Base-by-base conservation (phyloP, 176 grass and related monocot genomes). In the Carex parvula region DNA sequence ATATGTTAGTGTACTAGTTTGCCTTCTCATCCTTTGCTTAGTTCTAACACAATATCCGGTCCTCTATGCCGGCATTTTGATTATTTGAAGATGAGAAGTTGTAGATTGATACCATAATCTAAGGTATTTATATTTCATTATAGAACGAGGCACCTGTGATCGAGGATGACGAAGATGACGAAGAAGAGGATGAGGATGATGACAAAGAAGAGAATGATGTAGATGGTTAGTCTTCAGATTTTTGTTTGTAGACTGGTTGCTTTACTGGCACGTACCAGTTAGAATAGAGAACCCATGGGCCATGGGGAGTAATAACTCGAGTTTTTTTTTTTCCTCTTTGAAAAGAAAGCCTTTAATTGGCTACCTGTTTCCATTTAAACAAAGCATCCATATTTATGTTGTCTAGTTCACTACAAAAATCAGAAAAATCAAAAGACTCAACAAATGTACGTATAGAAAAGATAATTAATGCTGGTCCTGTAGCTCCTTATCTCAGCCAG, bases 141-240 rank as follows among this genome's bases (percentile, higher is more conserved):
- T 58, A 84, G 82, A 41, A 24, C 13, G 91, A 93, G 5, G 81
- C 86, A 68, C 86, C 87, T 79, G 68, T 91, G 14, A 75, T 93
- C 60, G 91, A 93, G 80, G 91, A 90, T 70, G 91, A 90, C 21
- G 85, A 84, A 0, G 91, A 90, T 18, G 88, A 90, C 0, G 82
- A 93, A 0, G 91, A 93, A 6, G 88, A 90, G 3, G 89, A 91
- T 0, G 91, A 91, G 1, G 91, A 91, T 26, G 91, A 91, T 68
- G 91, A 93, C 17, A 89, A 91, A 69, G 89, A 90, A 64, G 85
- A 86, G 26, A 89, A 91, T 82, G 87, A 85, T 41, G 22, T 24
- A 7, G 80, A 88, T 15, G 91, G 91, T 91, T 84, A 89, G 63
- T 87, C 60, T 13, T 10, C 18, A 17, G 8, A 10, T 37, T 54